Base-by-base conservation (phyloP, 129 eudicot genomes). In the Flaveria trinervia region DNA sequence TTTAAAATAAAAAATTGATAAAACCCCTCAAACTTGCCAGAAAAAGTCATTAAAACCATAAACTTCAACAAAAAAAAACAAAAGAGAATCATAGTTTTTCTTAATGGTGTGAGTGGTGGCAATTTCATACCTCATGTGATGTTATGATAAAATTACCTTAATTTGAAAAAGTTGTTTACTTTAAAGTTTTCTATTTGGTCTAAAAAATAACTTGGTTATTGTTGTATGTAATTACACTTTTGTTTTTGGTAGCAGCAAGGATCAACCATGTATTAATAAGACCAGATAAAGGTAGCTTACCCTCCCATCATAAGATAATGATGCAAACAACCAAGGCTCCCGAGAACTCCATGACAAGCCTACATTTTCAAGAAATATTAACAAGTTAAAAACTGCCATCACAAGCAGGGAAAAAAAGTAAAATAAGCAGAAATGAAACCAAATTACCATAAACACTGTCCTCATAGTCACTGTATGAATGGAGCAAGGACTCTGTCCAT, bases 281-380 rank as follows among this genome's bases (percentile, higher is more conserved):
- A 45, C 50, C 48, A 45, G 50, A 16, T 36, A 61, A 52, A 51
- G 20, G 8, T 43, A 52, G 56, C 20, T 88, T 88, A 95, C 99
- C 94, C 99, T 89, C 73, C 99, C 97, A 81, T 95, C 99, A 75
- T 95, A 92, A 68, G 99, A 95, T 82, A 95, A 79, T 55, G 99
- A 95, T 33, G 99, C 97, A 79, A 91, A 88, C 51, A 92, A 80
- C 87, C 94, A 89, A 65, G 99, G 99, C 77, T 95, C 97, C 54
- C 99, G 83, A 60, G 88, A 89, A 81, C 99, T 95, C 99, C 97
- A 94, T 83, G 98, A 84, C 28, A 94, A 79, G 68, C 96, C 99
- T 95, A 87, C 65, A 65, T 79, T 73, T 76, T 61, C 36, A 87
- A 41, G 18, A 22, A 49, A 52, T 36, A 41, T 20, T 52, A 65